A percentile compares a stretch with the other conserved stretches of the same genome.
phyloP scores from a whole-genome alignment of 495 filamentous ascomycete species.

The Xylaria acuta region DNA sequence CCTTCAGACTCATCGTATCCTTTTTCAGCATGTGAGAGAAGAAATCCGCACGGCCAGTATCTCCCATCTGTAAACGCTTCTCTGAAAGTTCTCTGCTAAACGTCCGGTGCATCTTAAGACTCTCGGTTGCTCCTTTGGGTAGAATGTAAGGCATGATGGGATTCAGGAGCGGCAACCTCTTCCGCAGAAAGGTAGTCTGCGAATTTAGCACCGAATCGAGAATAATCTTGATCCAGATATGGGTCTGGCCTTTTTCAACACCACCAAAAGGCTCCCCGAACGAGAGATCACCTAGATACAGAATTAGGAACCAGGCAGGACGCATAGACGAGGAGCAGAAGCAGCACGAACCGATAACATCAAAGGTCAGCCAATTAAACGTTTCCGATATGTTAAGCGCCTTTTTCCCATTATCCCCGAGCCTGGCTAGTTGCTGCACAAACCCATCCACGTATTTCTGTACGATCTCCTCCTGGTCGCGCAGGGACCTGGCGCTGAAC shows the following conservation, averaged over 20 bases:
- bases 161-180: neutral
- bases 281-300: slow-evolving; percentile 50
- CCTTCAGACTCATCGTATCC: slow-evolving; percentile 22
- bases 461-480: slow-evolving; percentile 54
- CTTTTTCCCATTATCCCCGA: slow-evolving; percentile 29
- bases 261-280: slow-evolving; percentile 59
- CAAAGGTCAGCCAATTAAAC: slow-evolving; percentile 61
- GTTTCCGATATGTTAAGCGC: slow-evolving; percentile 47
- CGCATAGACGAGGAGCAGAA: neutral
- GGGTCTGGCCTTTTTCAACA: slow-evolving; percentile 16
- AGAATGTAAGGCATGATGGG: slow-evolving; percentile 7
- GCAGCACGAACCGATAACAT: slow-evolving; percentile 49
- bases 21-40: slow-evolving; percentile 27
- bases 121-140: slow-evolving; percentile 13
- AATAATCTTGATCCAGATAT: slow-evolving; percentile 18
- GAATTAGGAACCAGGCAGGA: neutral
- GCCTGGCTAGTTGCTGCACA: slow-evolving; percentile 33
- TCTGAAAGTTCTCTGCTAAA: slow-evolving; percentile 5
- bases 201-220: slow-evolving; percentile 18
- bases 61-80: slow-evolving; percentile 19
- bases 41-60: slow-evolving; percentile 24
- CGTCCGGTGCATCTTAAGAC: neutral
- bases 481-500: slow-evolving; percentile 57
- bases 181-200: neutral
- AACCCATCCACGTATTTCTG: slow-evolving; percentile 53